phyloP scores from a whole-genome alignment of 768 basidiomycete genomes.

The Kwoniella dejecticola region DNA sequence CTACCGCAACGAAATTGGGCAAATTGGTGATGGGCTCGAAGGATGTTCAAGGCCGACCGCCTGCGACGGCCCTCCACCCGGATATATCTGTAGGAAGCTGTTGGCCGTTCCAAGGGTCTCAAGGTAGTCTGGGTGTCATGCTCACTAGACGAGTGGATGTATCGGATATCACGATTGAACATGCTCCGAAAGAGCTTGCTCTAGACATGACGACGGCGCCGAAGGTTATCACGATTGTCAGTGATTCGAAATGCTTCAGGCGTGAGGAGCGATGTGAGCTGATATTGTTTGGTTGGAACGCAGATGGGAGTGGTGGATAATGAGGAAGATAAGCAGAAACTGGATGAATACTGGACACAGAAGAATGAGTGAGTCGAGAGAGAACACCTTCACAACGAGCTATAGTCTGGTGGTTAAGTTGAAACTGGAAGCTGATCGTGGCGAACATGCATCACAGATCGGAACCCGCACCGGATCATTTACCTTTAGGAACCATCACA shows the following conservation, averaged over 20 bases:
- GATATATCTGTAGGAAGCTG: slow-evolving; percentile 81
- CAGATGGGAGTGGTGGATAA: slow-evolving; percentile 67
- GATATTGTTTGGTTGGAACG: not conserved
- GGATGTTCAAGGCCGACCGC: slow-evolving; percentile 68
- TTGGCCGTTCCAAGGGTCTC: slow-evolving; percentile 82
- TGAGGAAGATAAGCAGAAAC: slow-evolving; percentile 66
- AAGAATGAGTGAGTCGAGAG: slow-evolving; percentile 13
- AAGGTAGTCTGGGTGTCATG: slow-evolving; percentile 79
- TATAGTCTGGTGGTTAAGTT: too few relatives aligned
- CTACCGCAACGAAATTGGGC: slow-evolving; percentile 58
- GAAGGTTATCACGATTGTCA: slow-evolving; percentile 73
- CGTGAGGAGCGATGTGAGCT: not conserved
- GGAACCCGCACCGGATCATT: slow-evolving; percentile 35
- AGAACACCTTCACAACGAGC: too few relatives aligned
- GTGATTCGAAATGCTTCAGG: slow-evolving; percentile 5
- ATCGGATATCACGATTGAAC: slow-evolving; percentile 78
- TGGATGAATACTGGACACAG: slow-evolving; percentile 59
- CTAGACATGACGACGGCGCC: slow-evolving; percentile 81
- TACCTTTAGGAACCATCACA: slow-evolving; percentile 70
- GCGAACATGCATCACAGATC: too few relatives aligned
- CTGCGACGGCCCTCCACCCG: slow-evolving; percentile 83
- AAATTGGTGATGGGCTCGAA: slow-evolving; percentile 58
- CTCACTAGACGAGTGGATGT: slow-evolving; percentile 68
- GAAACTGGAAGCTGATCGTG: too few relatives aligned
- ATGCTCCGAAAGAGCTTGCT: slow-evolving; percentile 78